These are phyloP conservation scores for Dipodascopsis uninucleata DNA, from an alignment of 805 yeast genomes.

Conservation along the genomic window DNA sequence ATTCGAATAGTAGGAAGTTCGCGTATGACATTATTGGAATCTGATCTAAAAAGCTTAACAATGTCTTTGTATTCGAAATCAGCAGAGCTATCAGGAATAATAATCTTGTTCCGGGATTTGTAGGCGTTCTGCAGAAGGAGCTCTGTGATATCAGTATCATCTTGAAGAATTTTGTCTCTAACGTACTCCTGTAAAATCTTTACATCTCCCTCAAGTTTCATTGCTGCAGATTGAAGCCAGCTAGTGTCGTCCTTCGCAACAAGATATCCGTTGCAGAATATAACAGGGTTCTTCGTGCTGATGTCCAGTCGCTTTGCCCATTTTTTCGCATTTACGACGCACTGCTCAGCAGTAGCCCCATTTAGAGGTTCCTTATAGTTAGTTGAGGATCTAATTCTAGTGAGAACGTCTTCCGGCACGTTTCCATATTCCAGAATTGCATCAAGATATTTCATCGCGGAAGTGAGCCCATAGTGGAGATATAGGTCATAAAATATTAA, in stretches of 20 bases:
- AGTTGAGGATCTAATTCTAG: too few relatives aligned
- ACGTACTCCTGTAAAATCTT: conserved; percentile 32
- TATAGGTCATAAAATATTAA: conserved; percentile 23
- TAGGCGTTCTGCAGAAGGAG: conserved; percentile 45
- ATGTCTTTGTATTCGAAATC: conserved; percentile 36
- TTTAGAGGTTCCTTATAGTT: conserved; percentile 6
- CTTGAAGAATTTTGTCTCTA: conserved; percentile 31
- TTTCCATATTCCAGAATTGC: background rate
- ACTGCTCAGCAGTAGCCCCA: conserved; percentile 5
- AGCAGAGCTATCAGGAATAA: conserved; percentile 48
- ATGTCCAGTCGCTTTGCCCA: conserved; percentile 41
- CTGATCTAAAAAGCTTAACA: conserved; percentile 4
- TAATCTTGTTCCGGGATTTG: conserved; percentile 45
- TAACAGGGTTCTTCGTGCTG: conserved; percentile 46
- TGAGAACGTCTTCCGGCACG: too few relatives aligned
- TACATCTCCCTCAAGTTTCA: conserved; percentile 49
- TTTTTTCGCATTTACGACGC: conserved; percentile 18
- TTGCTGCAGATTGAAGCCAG: conserved; percentile 33
- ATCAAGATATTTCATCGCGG: conserved; percentile 15
- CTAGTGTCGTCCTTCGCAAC: conserved; percentile 44
- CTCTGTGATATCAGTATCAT: conserved; percentile 36
- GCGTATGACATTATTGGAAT: conserved; percentile 2
- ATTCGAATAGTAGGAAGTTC: conserved; percentile 18
- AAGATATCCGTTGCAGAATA: conserved; percentile 73
- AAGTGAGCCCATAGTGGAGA: conserved; percentile 25